Conservation (phyloP, 2,329 filamentous ascomycete genomes). For the Cordyceps cicadae region DNA sequence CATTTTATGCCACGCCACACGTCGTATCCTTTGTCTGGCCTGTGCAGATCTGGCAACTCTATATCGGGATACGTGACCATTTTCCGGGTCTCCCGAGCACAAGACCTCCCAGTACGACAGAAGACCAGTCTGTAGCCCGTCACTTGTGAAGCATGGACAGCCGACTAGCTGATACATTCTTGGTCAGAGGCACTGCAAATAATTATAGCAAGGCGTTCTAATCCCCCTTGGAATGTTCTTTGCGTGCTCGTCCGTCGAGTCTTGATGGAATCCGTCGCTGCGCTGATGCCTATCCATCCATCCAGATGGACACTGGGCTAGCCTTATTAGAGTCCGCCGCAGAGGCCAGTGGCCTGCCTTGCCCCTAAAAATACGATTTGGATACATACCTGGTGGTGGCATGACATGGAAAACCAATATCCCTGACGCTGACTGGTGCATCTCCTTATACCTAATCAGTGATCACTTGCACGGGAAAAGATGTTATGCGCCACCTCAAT, state of each 20-base stretch:
- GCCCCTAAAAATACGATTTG: too few relatives aligned
- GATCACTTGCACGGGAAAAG: background rate
- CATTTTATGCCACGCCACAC: background rate
- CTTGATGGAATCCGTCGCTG: background rate
- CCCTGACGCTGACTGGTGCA: background rate
- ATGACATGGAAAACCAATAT: background rate
- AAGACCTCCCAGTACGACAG: too few relatives aligned
- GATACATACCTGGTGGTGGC: too few relatives aligned
- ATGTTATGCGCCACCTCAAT: background rate
- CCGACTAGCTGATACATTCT: too few relatives aligned
- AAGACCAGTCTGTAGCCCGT: too few relatives aligned
- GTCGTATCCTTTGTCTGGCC: background rate
- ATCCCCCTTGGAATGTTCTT: background rate
- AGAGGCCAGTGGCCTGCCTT: background rate
- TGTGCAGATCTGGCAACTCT: conserved; percentile 9
- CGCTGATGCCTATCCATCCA: background rate
- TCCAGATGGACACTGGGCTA: background rate
- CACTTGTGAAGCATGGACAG: too few relatives aligned
- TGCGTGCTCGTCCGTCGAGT: background rate
- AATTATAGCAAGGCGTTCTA: background rate
- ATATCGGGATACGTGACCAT: conserved; percentile 9
- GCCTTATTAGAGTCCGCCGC: too few relatives aligned
- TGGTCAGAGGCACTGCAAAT: background rate
- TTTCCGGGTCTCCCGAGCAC: background rate
- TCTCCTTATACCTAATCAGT: background rate